Base-by-base conservation (phyloP, 2,329 filamentous ascomycete species). In the Diaporthe citrichinensis region DNA sequence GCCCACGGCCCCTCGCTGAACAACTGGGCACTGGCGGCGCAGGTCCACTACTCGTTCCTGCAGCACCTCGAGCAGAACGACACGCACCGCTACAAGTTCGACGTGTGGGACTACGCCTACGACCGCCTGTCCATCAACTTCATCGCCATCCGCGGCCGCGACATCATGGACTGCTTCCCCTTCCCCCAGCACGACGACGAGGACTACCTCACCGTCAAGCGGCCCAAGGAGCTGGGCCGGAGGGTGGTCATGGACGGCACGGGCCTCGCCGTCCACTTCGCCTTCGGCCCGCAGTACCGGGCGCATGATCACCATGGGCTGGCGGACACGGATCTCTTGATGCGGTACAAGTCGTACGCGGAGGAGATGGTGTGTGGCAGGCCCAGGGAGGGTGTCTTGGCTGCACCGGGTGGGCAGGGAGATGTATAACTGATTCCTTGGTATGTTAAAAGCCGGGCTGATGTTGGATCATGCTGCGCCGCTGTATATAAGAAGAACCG, bases 61-160 rank as follows among this genome's bases (percentile, higher is more conserved):
- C 84, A 88, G 46, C 88, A 90, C 72, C 83, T 91, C 5, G 88
- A 90, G 79, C 81, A 82, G 55, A 83, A 85, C 39, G 81, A 85
- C 59, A 78, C 90, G 34, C 80, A 82, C 14, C 83, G 81, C 53
- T 90, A 90, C 79, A 87, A 87, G 76, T 90, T 89, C 75, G 81
- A 83, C 76, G 81, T 82, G 44, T 88, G 87, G 83, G 85, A 88
- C 73, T 88, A 89, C 61, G 85, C 87, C 23, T 88, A 86, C 39
- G 83, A 84, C 71, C 84, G 88, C 34, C 85, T 90, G 79, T 90
- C 88, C 65, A 86, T 89, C 41, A 89, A 90, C 78, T 89, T 92
- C 77, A 83, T 88, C 57, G 88, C 87, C 58, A 85, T 91, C 68
- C 86, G 87, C 83, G 88, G 88, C n/a, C 83, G 83, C 41, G 88